Conservation (phyloP, 2,329 filamentous ascomycete genomes). For the Colletotrichum liaoningense region DNA sequence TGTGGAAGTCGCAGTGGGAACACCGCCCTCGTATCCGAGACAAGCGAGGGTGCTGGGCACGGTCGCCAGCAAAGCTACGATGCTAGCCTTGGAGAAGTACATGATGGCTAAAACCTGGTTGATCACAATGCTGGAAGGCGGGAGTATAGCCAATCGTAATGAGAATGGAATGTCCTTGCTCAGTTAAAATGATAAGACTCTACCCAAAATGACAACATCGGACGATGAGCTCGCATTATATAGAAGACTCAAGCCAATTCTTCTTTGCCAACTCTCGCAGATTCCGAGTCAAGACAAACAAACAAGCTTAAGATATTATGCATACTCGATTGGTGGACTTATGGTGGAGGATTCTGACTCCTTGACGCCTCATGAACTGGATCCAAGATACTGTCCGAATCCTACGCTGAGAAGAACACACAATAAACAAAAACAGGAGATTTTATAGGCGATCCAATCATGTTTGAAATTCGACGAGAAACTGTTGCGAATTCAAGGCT, state of each 20-base stretch:
- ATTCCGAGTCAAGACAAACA: not conserved
- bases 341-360: not conserved
- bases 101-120: not conserved
- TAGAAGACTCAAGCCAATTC: not conserved
- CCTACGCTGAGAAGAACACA: slow-evolving; percentile 3
- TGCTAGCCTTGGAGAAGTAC: slow-evolving; percentile 6
- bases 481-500: not conserved
- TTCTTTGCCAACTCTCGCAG: too few relatives aligned
- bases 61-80: slow-evolving; percentile 21
- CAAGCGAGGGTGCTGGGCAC: slow-evolving; percentile 41
- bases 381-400: not conserved
- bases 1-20: slow-evolving; percentile 42
- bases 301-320: not conserved
- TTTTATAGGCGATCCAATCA: slow-evolving; percentile 15
- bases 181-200: too few relatives aligned
- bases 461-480: not conserved
- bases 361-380: not conserved
- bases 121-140: too few relatives aligned
- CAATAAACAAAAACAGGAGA: not conserved
- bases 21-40: slow-evolving; percentile 42
- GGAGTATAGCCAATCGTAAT: too few relatives aligned
- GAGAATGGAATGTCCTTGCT: too few relatives aligned
- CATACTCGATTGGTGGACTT: slow-evolving; percentile 14
- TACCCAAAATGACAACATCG: not conserved
- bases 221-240: not conserved